phyloP scores from a whole-genome alignment of 192 early-diverging fungal species.

The Linnemannia hyalina region DNA sequence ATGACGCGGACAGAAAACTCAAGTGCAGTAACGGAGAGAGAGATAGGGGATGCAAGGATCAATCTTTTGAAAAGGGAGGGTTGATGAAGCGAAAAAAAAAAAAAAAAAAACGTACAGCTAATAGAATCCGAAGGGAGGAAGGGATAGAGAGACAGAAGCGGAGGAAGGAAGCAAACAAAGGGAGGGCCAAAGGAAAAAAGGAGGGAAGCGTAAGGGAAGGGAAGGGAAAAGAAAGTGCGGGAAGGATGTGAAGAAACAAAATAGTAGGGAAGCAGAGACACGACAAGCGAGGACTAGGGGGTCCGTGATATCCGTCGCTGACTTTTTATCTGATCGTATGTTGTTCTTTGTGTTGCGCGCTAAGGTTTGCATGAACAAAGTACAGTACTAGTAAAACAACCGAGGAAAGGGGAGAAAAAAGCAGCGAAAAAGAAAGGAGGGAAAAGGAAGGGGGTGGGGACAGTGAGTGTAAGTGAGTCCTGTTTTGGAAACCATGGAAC shows the following conservation, averaged over 20 bases:
- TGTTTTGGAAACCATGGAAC: no score
- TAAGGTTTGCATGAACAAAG: neutral
- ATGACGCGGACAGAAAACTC: no score
- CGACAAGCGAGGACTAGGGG: no score
- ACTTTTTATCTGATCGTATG: no score
- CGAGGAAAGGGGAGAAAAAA: neutral
- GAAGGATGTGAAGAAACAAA: neutral
- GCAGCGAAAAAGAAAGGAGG: neutral
- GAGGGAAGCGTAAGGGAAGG: neutral
- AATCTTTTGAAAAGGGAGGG: no score
- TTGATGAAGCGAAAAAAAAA: neutral
- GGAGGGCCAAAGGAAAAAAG: neutral
- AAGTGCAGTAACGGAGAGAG: neutral
- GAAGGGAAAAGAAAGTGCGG: no score
- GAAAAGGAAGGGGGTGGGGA: neutral
- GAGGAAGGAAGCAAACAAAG: neutral
- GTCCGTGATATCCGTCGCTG: no score
- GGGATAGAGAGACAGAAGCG: neutral
- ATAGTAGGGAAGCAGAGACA: neutral
- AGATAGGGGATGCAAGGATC: neutral
- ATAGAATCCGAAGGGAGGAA: no score
- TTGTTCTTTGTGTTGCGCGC: neutral
- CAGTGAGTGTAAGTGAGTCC: no score
- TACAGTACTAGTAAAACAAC: neutral
- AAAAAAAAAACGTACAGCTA: no score